These are phyloP conservation scores for Colletotrichum acutatum DNA, from an alignment of 2,329 filamentous ascomycete species.

Conservation along the genomic window DNA sequence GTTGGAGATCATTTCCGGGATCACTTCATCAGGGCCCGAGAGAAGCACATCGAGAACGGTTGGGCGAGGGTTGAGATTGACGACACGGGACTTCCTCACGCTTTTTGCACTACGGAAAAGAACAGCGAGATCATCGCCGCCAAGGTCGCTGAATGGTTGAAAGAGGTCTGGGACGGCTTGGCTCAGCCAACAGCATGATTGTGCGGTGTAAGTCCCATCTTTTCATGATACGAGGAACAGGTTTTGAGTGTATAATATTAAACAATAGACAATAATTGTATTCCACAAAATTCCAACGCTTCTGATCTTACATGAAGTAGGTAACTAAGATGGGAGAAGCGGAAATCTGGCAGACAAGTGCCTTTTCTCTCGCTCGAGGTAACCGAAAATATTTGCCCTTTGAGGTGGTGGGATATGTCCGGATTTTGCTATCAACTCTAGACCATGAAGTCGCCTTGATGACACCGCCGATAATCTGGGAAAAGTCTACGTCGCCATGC, in stretches of 20 bases:
- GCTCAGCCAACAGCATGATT: not conserved
- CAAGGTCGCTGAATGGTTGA: slow-evolving; percentile 28
- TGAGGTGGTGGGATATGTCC: not conserved
- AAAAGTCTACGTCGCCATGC: not conserved
- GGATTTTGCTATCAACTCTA: not conserved
- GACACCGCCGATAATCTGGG: not conserved
- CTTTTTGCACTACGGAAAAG: slow-evolving; percentile 61
- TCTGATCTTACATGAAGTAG: not conserved
- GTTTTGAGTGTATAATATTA: not conserved
- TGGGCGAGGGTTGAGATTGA: slow-evolving; percentile 64
- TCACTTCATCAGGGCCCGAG: slow-evolving; percentile 61
- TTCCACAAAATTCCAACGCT: not conserved
- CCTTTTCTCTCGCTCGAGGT: not conserved
- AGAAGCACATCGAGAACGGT: slow-evolving; percentile 46
- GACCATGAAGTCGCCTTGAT: too few species aligned
- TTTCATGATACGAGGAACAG: not conserved
- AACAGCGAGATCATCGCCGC: slow-evolving; percentile 29
- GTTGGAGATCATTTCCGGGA: slow-evolving; percentile 67
- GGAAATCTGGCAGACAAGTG: too few species aligned
- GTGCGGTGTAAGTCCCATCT: not conserved
- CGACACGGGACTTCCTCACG: slow-evolving; percentile 66
- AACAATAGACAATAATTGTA: slow-evolving; percentile 20
- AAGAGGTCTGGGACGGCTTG: slow-evolving; percentile 26
- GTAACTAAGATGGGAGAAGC: not conserved
- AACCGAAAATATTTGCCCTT: not conserved